Conservation (phyloP, 2,329 filamentous ascomycete species). For the Metarhizium brunneum region DNA sequence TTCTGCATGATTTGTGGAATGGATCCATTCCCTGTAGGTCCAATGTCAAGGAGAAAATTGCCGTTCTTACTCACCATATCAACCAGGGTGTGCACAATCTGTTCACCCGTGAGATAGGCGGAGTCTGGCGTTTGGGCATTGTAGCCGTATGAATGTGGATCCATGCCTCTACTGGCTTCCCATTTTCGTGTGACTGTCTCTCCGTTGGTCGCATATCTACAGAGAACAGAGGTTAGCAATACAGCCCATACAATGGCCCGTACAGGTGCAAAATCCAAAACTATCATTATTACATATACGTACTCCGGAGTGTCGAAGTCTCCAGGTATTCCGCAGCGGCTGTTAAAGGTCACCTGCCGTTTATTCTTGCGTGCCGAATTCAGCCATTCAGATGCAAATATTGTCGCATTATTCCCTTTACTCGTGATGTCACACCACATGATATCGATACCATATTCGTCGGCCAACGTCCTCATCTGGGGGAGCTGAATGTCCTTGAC, state of each 20-base stretch:
- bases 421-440: conserved; percentile 36
- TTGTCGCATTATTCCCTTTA: neutral
- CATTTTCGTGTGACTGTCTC: conserved; percentile 33
- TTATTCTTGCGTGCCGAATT: conserved; percentile 25
- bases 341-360: conserved; percentile 28
- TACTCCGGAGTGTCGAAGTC: too few relatives aligned
- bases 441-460: conserved; percentile 32
- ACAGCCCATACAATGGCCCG: too few relatives aligned
- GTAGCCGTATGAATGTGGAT: conserved; percentile 49
- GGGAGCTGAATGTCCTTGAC: too few relatives aligned
- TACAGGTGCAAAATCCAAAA: too few relatives aligned
- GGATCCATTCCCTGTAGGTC: conserved; percentile 43
- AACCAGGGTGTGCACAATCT: conserved; percentile 36
- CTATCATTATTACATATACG: too few relatives aligned
- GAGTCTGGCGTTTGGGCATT: conserved; percentile 40
- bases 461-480: neutral
- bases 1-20: conserved; percentile 38
- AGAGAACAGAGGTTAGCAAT: conserved; percentile 1
- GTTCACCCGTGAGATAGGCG: conserved; percentile 31
- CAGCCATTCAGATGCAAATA: conserved; percentile 25
- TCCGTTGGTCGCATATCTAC: neutral
- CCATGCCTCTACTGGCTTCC: conserved; percentile 50
- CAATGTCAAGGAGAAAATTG: conserved; percentile 45
- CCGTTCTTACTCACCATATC: conserved; percentile 46
- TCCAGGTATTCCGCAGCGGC: too few relatives aligned